Percentiles rank a stretch among this genome's conserved stretches.
Evolutionary conservation across 257 asterid species (phyloP).

Genomic region (Rhazya stricta): DNA sequence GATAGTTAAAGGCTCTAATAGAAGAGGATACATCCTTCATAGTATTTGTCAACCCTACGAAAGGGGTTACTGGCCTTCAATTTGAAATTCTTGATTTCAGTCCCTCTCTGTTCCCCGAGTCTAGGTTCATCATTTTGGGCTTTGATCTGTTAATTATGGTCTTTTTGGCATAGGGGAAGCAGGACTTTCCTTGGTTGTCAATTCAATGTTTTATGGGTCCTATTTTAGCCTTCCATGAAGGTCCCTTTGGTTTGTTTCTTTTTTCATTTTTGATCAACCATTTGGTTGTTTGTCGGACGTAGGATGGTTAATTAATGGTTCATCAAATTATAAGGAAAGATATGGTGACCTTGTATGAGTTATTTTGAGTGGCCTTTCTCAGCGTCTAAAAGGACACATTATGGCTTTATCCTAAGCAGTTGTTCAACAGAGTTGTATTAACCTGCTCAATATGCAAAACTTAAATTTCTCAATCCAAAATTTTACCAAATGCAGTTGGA

Average conservation of each 20-base stretch:
- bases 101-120: not conserved
- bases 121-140: not conserved
- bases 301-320: not conserved
- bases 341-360: not conserved
- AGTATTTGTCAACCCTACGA: not conserved
- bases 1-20: not conserved
- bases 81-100: not conserved
- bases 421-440: not conserved
- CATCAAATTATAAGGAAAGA: not conserved
- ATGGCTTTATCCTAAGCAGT: not conserved
- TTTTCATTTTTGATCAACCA: no score
- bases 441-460: not conserved
- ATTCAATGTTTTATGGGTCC: not conserved
- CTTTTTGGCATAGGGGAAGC: not conserved
- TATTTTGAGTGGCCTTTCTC: not conserved
- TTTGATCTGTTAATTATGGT: not conserved
- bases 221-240: not conserved
- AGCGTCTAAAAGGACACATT: not conserved
- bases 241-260: not conserved
- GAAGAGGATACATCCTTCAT: not conserved
- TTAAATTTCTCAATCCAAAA: not conserved
- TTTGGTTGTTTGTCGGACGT: no score
- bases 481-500: not conserved
- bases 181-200: not conserved
- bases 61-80: not conserved